These are phyloP conservation scores for Angomonas ambiguus DNA, from an alignment of 208 protist species.

Conservation along the genomic window DNA sequence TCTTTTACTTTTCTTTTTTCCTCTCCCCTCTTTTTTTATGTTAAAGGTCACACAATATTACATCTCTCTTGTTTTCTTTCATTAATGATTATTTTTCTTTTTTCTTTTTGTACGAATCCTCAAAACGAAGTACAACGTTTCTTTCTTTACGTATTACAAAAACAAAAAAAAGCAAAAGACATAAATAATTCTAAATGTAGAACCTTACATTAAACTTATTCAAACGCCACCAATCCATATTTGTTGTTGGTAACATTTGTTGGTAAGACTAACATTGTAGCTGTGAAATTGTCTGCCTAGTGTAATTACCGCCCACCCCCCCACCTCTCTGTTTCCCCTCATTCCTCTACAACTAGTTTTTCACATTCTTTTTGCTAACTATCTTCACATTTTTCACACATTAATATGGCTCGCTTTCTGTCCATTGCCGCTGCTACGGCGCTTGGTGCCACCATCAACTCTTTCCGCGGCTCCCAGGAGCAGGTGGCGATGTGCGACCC, in stretches of 20 bases:
- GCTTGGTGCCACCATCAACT: conserved; percentile 63
- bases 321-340: neutral
- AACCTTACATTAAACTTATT: too few species aligned
- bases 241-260: too few species aligned
- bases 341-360: neutral
- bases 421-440: conserved; percentile 50
- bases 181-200: too few species aligned
- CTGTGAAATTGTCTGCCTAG: too few species aligned
- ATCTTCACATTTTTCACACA: conserved; percentile 11
- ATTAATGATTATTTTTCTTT: conserved; percentile 8
- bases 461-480: conserved; percentile 34
- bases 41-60: neutral
- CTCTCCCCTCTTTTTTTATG: neutral
- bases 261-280: too few species aligned
- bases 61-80: conserved; percentile 5
- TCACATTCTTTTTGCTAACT: neutral
- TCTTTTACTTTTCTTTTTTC: conserved; percentile 10
- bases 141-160: too few species aligned
- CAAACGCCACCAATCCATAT: too few species aligned
- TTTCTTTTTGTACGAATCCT: neutral
- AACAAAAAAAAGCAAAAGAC: too few species aligned
- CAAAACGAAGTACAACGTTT: neutral
- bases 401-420: conserved; percentile 41
- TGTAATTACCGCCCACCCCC: too few species aligned
- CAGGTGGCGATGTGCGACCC: conserved; percentile 34